Percentiles rank a stretch among this genome's conserved stretches.
These are phyloP conservation scores for Solanum hybrid DNA, from an alignment of 305 asterid species.

Conservation along the genomic window DNA sequence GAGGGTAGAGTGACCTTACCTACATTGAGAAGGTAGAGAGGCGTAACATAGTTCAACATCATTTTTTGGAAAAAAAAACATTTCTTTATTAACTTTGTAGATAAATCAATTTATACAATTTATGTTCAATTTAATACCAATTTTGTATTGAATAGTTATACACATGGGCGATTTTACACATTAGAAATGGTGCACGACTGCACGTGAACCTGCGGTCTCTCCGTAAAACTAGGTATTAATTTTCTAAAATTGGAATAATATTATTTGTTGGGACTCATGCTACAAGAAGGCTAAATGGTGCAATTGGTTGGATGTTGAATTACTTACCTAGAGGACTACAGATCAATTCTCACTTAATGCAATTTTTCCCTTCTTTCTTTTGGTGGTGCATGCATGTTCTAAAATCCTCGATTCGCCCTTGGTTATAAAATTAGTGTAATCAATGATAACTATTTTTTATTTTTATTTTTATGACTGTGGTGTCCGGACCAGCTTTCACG, in stretches of 20 bases:
- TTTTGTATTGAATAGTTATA: neutral
- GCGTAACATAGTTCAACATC: neutral
- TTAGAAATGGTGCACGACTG: neutral
- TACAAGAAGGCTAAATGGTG: neutral
- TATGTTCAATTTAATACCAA: neutral
- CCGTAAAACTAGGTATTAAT: neutral
- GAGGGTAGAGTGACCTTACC: neutral
- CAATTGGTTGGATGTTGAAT: neutral
- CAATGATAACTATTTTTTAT: neutral
- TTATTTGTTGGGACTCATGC: neutral
- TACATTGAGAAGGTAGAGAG: neutral
- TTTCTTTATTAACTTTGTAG: neutral
- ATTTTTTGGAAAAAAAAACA: neutral
- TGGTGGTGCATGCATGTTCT: neutral
- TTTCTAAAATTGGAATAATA: neutral
- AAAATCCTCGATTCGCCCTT: neutral
- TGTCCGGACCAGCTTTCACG: neutral
- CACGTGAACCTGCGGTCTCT: neutral
- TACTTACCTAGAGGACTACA: neutral
- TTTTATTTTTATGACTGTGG: neutral
- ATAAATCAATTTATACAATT: neutral
- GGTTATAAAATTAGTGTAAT: neutral
- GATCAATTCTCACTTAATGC: neutral
- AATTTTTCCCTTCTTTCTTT: neutral
- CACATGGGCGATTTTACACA: neutral